Conservation (phyloP, 108 stramenopile genomes). For the Aurantiochytrium sp. region DNA sequence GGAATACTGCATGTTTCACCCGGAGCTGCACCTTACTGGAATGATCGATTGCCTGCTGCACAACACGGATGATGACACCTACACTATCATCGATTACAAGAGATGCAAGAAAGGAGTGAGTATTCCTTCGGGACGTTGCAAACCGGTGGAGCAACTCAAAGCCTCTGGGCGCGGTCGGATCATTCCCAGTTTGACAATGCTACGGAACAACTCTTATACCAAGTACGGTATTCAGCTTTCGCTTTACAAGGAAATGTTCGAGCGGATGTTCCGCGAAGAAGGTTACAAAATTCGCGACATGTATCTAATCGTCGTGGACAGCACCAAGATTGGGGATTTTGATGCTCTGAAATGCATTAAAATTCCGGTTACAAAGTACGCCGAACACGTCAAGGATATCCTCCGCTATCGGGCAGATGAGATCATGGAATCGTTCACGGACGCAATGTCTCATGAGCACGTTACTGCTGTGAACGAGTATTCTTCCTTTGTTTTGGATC, state of each 20-base stretch:
- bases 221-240: background rate
- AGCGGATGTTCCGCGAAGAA: background rate
- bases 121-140: background rate
- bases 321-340: background rate
- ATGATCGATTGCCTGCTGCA: background rate
- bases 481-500: background rate
- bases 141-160: background rate
- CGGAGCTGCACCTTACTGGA: background rate
- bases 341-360: background rate
- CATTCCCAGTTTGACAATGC: background rate
- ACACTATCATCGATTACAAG: background rate
- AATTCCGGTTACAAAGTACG: background rate
- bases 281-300: background rate
- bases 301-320: background rate
- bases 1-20: background rate
- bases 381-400: background rate
- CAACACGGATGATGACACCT: background rate
- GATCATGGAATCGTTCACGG: background rate
- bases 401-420: background rate
- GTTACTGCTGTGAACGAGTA: background rate
- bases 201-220: background rate
- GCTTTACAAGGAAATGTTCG: background rate
- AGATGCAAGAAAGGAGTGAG: background rate
- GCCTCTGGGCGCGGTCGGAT: background rate
- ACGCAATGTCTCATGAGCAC: background rate